Evolutionary conservation across 1,284 basidiomycete genomes (phyloP), one percentile per base, ranked within the genome.

Genomic region (Athelia sp.): DNA sequence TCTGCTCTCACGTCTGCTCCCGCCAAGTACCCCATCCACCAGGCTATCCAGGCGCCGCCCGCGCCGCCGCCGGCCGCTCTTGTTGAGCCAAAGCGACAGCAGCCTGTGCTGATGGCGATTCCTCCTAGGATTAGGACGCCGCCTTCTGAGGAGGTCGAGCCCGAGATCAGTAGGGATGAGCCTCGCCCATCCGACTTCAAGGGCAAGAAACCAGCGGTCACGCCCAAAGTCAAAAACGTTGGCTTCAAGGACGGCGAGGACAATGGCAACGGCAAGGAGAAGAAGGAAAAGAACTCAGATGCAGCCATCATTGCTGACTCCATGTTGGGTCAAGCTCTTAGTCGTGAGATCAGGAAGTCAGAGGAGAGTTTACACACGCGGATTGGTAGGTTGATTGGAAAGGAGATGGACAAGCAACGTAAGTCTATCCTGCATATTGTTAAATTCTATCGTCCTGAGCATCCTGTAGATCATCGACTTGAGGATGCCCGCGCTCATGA

Each of bases 401-500:
- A 90, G 69, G 88, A 91, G 66, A 81, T 93, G 72, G 89, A 92
- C 59, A 90, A 87, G 67, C 89, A 92, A 66, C 82, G 90, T 90
- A 57, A 65, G 70, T 63, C 54, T 40, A 6, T 17, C 36, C 11
- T 24, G 53, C 43, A 43, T 48, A 40, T 57, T 44, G 3, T 17
- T 31, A 21, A 14, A n/a, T 45, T 21, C 17, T 50, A n/a, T 50
- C 34, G n/a, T 22, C 42, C 38, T 29, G 35, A 23, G 46, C 35
- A 49, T 46, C 45, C 6, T 40, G 6, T 58, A 92, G 89, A 90
- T 61, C 80, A 83, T 76, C 85, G 86, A 43, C 71, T 90, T 53
- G 89, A 92, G 59, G 88, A 90, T 49, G 79, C 82, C 50, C 84
- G 88, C 50, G 77, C 74, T 23, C 79, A 81, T 53, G 87, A 90